These are phyloP conservation scores for Skeletonema marinoi DNA, from an alignment of 108 stramenopile species.

Conservation along the genomic window DNA sequence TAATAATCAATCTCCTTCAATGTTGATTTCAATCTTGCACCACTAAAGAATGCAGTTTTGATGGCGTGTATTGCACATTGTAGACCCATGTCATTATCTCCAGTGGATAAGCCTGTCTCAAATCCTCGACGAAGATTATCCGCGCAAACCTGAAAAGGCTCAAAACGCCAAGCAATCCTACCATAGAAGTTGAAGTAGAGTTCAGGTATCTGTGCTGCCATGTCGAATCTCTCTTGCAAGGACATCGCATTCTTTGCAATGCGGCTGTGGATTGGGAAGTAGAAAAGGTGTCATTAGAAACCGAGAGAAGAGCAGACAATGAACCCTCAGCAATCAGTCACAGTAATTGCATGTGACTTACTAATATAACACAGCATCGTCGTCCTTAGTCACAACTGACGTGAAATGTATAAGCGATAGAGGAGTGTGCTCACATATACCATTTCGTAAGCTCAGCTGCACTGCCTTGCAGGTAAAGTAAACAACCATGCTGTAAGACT, in stretches of 20 bases:
- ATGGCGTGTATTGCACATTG: not conserved
- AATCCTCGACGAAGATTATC: not conserved
- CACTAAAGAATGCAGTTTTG: slow-evolving; percentile 2
- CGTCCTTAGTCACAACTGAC: not conserved
- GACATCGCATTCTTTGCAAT: not conserved
- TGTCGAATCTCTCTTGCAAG: not conserved
- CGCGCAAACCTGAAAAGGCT: not conserved
- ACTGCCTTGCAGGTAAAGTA: not conserved
- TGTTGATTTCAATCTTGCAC: slow-evolving; percentile 10
- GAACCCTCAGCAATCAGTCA: too few species aligned
- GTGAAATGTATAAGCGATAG: not conserved
- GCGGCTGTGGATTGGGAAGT: not conserved
- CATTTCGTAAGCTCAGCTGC: not conserved
- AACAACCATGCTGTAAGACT: not conserved
- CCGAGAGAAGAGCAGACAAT: too few species aligned
- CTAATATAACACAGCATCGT: not conserved
- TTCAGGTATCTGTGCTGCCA: not conserved
- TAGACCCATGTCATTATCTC: slow-evolving; percentile 7
- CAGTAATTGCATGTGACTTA: too few species aligned
- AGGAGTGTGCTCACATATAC: not conserved
- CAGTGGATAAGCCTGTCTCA: not conserved
- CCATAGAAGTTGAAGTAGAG: not conserved
- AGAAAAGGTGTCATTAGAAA: too few species aligned
- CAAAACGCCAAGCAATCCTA: not conserved
- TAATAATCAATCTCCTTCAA: slow-evolving; percentile 27